Conservation (phyloP, 2,329 filamentous ascomycete species). For the Septoria linicola region DNA sequence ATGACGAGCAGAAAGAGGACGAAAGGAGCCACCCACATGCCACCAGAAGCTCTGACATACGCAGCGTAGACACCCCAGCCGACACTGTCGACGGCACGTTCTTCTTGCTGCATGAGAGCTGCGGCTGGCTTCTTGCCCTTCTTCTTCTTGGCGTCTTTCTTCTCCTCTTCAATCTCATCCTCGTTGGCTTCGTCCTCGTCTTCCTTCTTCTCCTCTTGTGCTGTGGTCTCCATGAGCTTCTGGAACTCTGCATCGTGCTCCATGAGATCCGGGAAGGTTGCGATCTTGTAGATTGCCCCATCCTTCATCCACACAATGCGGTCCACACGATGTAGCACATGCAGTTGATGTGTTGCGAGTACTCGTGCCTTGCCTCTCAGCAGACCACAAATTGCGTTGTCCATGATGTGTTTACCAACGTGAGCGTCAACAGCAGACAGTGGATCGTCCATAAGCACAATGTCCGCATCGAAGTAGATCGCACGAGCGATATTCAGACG, state of each 20-base stretch:
- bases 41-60: constrained; percentile 74
- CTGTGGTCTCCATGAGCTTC: constrained; percentile 76
- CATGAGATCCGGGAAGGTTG: constrained; percentile 89
- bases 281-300: constrained; percentile 78
- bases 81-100: constrained; percentile 72
- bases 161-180: constrained; percentile 59
- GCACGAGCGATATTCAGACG: constrained; percentile 87
- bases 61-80: constrained; percentile 76
- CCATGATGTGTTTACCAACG: constrained; percentile 73
- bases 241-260: constrained; percentile 73
- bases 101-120: constrained; percentile 70
- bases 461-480: constrained; percentile 64
- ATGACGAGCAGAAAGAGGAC: constrained; percentile 65
- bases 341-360: constrained; percentile 90
- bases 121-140: constrained; percentile 54
- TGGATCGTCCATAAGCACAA: constrained; percentile 64
- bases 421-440: constrained; percentile 59
- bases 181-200: constrained; percentile 50
- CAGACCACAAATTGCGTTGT: constrained; percentile 87
- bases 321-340: constrained; percentile 87
- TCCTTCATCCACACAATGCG: constrained; percentile 91
- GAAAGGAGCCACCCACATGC: constrained; percentile 64
- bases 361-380: constrained; percentile 87
- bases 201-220: constrained; percentile 53
- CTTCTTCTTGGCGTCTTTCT: constrained; percentile 53